Base-by-base conservation (phyloP, 2,329 filamentous ascomycete genomes). In the Meredithiella fracta region DNA sequence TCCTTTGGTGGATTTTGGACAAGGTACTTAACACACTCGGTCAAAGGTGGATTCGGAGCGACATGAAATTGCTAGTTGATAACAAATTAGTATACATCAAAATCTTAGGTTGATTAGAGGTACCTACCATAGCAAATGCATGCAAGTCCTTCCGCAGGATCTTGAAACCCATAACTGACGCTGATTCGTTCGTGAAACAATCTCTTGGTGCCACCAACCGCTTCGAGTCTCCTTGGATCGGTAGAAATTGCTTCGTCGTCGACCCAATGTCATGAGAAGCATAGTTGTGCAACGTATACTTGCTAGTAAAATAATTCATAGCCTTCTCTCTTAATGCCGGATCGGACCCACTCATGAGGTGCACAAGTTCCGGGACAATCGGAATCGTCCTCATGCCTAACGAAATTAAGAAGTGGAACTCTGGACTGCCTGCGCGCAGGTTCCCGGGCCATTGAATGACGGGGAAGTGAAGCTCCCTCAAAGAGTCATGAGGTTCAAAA, bases 171-270 rank as follows among this genome's bases (percentile, higher is more conserved):
- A 98, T 74, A 3, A 94, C 73, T 0, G 83, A 75, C 22, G 86
- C 86, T 44, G 77, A 77, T 40, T 83, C 78, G 62, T 97, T 91
- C 0, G 82, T 88, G 65, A 87, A 98, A 64, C 90, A 96, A 58
- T 82, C 78, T 1, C 77, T 78, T 0, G 91, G 90, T 1, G 76
- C 70, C 1, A 88, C 85, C 26, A 95, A 72, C 38, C 73, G 71
- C 56, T 79, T 75, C 2, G 74, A 70, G n/a, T 77, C 76, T 15
- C 80, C 82, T 61, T 90, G 77, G 1, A 94, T 69, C 1, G 90
- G 90, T 38, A 97, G 69, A 59, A 88, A 85, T 1, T 77, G 69
- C 59, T 76, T 76, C 25, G 68, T 72, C 15, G 75, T 75, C 17
- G 68, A 66, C 14, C 71, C 72, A 55, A 84, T 74, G 61, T 81